phyloP scores from a whole-genome alignment of 2,329 filamentous ascomycete genomes.

The Xylariaceae sp. region DNA sequence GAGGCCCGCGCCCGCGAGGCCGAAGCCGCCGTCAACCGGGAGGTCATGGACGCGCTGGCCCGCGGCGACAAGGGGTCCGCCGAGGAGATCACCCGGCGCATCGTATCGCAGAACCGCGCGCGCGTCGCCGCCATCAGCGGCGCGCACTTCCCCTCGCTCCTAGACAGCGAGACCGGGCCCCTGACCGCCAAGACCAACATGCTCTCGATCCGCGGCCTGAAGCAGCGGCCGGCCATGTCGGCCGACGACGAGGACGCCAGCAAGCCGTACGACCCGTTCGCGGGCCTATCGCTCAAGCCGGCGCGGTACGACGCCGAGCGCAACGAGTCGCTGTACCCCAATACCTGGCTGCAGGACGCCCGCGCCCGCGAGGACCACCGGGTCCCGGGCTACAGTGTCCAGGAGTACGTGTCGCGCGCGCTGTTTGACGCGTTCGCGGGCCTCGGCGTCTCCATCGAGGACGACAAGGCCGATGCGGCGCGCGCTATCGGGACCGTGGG shows the following conservation, averaged over 20 bases:
- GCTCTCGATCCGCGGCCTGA: slow-evolving; percentile 75
- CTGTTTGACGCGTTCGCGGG: slow-evolving; percentile 89
- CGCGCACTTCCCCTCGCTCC: slow-evolving; percentile 8
- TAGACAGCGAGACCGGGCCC: slow-evolving; percentile 27
- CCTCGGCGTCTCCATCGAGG: slow-evolving; percentile 78
- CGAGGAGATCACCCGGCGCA: slow-evolving; percentile 52
- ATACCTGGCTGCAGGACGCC: slow-evolving; percentile 66
- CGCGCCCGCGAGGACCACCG: slow-evolving; percentile 61
- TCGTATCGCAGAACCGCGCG: slow-evolving; percentile 70
- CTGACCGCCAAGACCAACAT: slow-evolving; percentile 29
- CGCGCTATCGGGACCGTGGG: slow-evolving; percentile 29
- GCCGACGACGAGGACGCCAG: slow-evolving; percentile 52
- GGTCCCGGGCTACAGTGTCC: slow-evolving; percentile 78
- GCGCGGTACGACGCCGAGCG: slow-evolving; percentile 60
- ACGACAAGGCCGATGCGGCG: slow-evolving; percentile 56
- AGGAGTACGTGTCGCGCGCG: slow-evolving; percentile 76
- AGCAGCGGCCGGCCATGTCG: slow-evolving; percentile 45
- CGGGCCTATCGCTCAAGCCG: slow-evolving; percentile 60
- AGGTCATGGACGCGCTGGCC: slow-evolving; percentile 67
- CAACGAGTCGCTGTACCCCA: slow-evolving; percentile 54
- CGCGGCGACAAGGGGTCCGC: slow-evolving; percentile 57
- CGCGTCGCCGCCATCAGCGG: slow-evolving; percentile 48
- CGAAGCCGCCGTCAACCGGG: slow-evolving; percentile 59
- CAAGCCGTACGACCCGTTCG: slow-evolving; percentile 84
- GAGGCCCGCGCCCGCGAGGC: slow-evolving; percentile 67